Evolutionary conservation across 768 basidiomycete genomes (phyloP).

Genomic region (Cyclocybe aegerita): DNA sequence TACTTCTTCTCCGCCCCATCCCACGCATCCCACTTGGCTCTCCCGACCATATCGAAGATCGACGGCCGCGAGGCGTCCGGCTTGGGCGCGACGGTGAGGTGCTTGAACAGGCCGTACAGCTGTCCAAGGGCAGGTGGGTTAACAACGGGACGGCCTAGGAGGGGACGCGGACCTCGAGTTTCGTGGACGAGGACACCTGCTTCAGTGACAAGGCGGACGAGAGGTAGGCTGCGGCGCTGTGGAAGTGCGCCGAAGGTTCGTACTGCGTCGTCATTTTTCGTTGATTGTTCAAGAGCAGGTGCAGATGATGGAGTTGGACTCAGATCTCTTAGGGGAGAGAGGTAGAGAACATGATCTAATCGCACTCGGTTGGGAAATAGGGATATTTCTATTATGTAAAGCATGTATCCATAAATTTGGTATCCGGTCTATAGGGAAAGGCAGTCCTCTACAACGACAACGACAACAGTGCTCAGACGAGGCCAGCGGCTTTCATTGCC

Average conservation of each 20-base stretch:
- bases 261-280: conserved; percentile 5
- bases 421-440: too few species aligned
- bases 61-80: conserved; percentile 66
- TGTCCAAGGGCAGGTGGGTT: conserved; percentile 39
- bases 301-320: too few species aligned
- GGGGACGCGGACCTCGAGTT: conserved; percentile 67
- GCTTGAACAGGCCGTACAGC: conserved; percentile 88
- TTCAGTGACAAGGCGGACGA: conserved; percentile 53
- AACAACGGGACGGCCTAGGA: conserved; percentile 16
- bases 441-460: too few species aligned
- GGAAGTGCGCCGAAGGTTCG: conserved; percentile 39
- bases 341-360: not conserved
- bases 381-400: not conserved
- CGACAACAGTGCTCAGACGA: conserved; percentile 36
- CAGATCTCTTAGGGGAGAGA: too few species aligned
- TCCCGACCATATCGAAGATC: conserved; percentile 74
- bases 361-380: not conserved
- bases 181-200: conserved; percentile 57
- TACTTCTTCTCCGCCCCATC: conserved; percentile 48
- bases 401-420: too few species aligned
- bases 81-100: conserved; percentile 53
- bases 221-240: conserved; percentile 63
- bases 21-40: conserved; percentile 92
- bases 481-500: conserved; percentile 80
- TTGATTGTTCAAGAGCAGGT: too few species aligned